Base-by-base conservation (phyloP, 768 basidiomycete species). In the Bullera alba region DNA sequence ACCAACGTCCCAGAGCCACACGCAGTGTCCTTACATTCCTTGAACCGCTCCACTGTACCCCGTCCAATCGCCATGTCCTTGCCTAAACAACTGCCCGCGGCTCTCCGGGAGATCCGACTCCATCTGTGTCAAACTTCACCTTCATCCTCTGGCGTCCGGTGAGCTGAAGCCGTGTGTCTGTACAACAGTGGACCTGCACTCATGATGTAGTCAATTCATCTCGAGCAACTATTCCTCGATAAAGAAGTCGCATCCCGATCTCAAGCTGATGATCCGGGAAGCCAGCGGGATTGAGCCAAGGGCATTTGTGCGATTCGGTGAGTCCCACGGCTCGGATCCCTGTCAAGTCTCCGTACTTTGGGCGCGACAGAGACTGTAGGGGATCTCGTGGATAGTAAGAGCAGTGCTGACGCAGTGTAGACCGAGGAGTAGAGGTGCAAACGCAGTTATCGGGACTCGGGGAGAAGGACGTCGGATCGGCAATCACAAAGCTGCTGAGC, bases 261-360 rank as follows among this genome's bases (percentile, higher is more conserved):
- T 74, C 30, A 74, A 74, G 50, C 56, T 74, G 27, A 46, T 74
- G 35, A 62, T 74, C 16, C 50, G 72, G 27, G 72, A 74, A 66
- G 72, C 72, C 23, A 57, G 53, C 29, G 68, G 66, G 17, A 54
- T 72, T 16, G 63, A 65, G 34, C 66, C 72, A 0, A 54, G 60
- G 48, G 71, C 64, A 12, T 69, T 71, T 38, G 72, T 69, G 16
- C 52, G 72, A 30, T 74, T 70, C 43, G 72, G 72, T 74, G 45
- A 46, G 72, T 61, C 2, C 8, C 37, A 21, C 12, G 37, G 8
- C 32, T 34, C n/a, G 10, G 32, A 34, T 34, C n/a, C 8, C 8
- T n/a, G n/a, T 34, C 32, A 34, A 34, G n/a, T 34, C 10, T 8
- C n/a, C 32, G 8, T 8, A 4, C 0, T n/a, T 39, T 23, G 27